A percentile compares a stretch with the other conserved stretches of the same genome.
Evolutionary conservation across 257 asterid genomes (phyloP).

Genomic region (Solanum arcanum): DNA sequence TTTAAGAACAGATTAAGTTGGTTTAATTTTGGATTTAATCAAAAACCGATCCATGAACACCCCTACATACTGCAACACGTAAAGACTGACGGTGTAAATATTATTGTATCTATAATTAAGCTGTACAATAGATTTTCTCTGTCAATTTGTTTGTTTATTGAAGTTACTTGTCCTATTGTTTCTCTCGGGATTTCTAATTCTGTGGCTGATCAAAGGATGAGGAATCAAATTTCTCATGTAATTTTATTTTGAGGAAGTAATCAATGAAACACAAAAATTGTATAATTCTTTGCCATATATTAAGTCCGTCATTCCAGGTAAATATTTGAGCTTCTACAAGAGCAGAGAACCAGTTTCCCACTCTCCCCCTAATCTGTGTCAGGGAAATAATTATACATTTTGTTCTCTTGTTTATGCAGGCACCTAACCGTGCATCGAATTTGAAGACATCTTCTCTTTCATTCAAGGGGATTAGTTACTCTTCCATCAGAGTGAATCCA

Average conservation of each 20-base stretch:
- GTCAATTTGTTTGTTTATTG: neutral
- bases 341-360: neutral
- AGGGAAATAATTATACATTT: neutral
- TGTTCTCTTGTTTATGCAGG: neutral
- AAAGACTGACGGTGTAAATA: neutral
- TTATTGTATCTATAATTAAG: neutral
- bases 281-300: neutral
- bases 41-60: neutral
- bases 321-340: neutral
- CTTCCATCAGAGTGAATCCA: conserved; percentile 28
- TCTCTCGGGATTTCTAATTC: neutral
- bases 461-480: conserved; percentile 21
- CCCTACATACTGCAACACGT: neutral
- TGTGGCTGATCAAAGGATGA: neutral
- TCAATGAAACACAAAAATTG: neutral
- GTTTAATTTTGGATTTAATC: neutral
- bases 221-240: neutral
- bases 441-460: conserved; percentile 21
- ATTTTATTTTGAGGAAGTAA: neutral
- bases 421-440: neutral
- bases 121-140: neutral
- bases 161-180: neutral
- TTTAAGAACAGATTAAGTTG: neutral
- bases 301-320: neutral
- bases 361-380: neutral